Conservation (phyloP, 768 basidiomycete genomes). For the Cystofilobasidium bisporidii region DNA sequence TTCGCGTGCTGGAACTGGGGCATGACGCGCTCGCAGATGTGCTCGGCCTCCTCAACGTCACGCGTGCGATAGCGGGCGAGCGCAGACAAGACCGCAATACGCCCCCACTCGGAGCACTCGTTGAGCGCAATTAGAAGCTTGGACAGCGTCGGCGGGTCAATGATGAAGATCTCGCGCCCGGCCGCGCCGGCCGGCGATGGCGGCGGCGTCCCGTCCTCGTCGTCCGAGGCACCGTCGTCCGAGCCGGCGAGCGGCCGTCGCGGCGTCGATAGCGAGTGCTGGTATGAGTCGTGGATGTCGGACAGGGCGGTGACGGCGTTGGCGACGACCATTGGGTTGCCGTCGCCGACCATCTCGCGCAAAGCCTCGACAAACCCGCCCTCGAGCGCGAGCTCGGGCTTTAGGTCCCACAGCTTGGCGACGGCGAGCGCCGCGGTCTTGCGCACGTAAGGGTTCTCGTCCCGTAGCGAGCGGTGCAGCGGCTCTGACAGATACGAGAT, state of each 20-base stretch:
- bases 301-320: constrained; percentile 88
- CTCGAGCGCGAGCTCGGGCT: constrained; percentile 87
- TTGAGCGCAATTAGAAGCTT: constrained; percentile 91
- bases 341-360: constrained; percentile 86
- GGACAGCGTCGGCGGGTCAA: constrained; percentile 71
- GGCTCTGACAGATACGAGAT: constrained; percentile 98
- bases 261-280: constrained; percentile 8
- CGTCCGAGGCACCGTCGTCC: not conserved
- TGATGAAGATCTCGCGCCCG: constrained; percentile 50
- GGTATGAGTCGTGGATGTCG: constrained; percentile 61
- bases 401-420: constrained; percentile 93
- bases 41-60: constrained; percentile 92
- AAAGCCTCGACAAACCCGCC: constrained; percentile 65
- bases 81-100: constrained; percentile 82
- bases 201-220: not conserved
- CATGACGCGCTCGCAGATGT: constrained; percentile 95
- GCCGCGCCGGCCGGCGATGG: not conserved
- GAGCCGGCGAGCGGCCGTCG: not conserved
- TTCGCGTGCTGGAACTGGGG: constrained; percentile 98
- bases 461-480: constrained; percentile 76
- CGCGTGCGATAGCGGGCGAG: constrained; percentile 69
- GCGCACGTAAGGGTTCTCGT: constrained; percentile 96
- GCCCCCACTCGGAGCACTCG: constrained; percentile 98
- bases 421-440: constrained; percentile 93
- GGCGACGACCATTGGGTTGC: constrained; percentile 54